phyloP scores from a whole-genome alignment of 495 filamentous ascomycete genomes.

The Penicillium desertorum region DNA sequence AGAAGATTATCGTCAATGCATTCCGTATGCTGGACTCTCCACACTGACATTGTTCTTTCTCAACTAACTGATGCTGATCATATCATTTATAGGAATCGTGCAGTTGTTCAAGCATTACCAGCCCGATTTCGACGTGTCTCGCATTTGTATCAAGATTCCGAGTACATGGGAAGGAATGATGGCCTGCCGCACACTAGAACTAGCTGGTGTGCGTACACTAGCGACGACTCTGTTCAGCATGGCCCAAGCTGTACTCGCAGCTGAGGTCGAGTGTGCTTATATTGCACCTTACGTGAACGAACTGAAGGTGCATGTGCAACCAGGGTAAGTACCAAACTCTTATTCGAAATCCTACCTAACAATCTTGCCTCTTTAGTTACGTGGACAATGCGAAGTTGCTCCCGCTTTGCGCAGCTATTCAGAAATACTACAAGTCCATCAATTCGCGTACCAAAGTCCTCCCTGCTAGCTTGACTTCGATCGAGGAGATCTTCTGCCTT shows the following conservation, averaged over 20 bases:
- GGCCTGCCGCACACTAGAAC: slow-evolving; percentile 58
- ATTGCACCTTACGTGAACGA: slow-evolving; percentile 66
- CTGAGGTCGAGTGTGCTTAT: slow-evolving; percentile 56
- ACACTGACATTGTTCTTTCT: neutral
- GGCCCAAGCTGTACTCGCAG: slow-evolving; percentile 57
- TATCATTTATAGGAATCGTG: slow-evolving; percentile 43
- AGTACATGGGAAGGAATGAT: slow-evolving; percentile 63
- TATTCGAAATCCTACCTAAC: neutral
- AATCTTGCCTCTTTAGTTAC: slow-evolving; percentile 1
- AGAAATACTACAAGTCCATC: slow-evolving; percentile 52
- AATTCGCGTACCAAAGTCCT: slow-evolving; percentile 49
- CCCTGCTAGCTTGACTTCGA: slow-evolving; percentile 55
- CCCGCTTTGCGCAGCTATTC: slow-evolving; percentile 50
- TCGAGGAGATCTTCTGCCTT: slow-evolving; percentile 55
- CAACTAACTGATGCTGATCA: neutral
- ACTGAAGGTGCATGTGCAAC: slow-evolving; percentile 59
- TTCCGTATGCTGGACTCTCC: slow-evolving; percentile 40
- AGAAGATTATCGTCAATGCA: slow-evolving; percentile 55
- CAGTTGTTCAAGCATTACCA: slow-evolving; percentile 49
- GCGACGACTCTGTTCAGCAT: slow-evolving; percentile 63
- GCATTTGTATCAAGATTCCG: slow-evolving; percentile 63
- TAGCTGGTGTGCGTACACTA: slow-evolving; percentile 52
- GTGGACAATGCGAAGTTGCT: slow-evolving; percentile 46
- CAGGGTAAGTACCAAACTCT: slow-evolving; percentile 39
- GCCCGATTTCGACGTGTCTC: slow-evolving; percentile 45